These are phyloP conservation scores for Mitragyna speciosa DNA, from an alignment of 257 asterid species.

Conservation along the genomic window DNA sequence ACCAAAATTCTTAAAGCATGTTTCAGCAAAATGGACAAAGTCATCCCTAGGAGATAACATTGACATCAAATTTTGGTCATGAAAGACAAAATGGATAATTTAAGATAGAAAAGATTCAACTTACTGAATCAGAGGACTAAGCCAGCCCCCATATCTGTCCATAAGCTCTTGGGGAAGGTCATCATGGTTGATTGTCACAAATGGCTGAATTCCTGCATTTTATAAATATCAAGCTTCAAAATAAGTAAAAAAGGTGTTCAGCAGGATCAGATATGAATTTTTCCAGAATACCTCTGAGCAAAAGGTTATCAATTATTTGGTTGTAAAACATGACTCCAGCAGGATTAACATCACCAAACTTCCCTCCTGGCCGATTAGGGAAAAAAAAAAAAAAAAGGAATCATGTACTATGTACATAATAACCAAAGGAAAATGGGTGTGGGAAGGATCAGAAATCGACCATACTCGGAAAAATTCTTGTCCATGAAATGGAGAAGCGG, in stretches of 20 bases:
- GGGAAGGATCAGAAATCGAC: neutral
- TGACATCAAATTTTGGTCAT: neutral
- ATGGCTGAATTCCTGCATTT: slow-evolving; percentile 61
- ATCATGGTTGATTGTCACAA: slow-evolving; percentile 69
- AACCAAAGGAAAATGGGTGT: neutral
- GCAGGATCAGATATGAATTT: neutral
- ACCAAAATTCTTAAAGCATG: slow-evolving; percentile 54
- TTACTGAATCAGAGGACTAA: slow-evolving; percentile 75
- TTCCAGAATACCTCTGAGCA: slow-evolving; percentile 42
- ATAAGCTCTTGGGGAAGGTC: slow-evolving; percentile 78
- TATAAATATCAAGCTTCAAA: neutral
- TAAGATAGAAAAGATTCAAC: slow-evolving; percentile 9
- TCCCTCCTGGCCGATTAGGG: slow-evolving; percentile 61
- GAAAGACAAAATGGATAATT: neutral
- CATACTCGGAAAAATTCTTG: slow-evolving; percentile 79
- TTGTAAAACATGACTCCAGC: slow-evolving; percentile 52
- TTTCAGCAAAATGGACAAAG: slow-evolving; percentile 51
- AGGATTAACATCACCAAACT: slow-evolving; percentile 51
- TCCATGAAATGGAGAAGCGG: slow-evolving; percentile 85
- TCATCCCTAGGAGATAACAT: slow-evolving; percentile 51
- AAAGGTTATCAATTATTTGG: slow-evolving; percentile 49
- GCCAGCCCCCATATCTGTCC: slow-evolving; percentile 69
- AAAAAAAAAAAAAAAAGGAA: slow-evolving; percentile 8
- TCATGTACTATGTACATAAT: too few relatives aligned
- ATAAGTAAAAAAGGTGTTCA: neutral